phyloP scores from a whole-genome alignment of 2,329 filamentous ascomycete genomes.

The Fusarium chaquense region DNA sequence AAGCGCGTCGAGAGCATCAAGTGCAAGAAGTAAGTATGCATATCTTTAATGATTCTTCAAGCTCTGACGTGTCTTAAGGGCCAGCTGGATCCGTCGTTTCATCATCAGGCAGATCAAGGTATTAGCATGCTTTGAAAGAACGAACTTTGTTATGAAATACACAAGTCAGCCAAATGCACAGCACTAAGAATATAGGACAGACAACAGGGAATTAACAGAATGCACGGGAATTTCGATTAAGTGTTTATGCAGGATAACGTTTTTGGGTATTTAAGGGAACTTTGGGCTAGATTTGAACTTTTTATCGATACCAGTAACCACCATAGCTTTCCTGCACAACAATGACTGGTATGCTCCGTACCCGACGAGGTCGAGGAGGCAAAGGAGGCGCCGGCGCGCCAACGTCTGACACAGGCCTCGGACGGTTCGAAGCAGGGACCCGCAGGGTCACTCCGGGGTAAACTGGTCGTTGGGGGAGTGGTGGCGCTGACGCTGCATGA shows the following conservation, averaged over 20 bases:
- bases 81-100: constrained; percentile 34
- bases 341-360: constrained; percentile 48
- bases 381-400: constrained; percentile 42
- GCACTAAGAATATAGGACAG: background rate
- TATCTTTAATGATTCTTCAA: constrained; percentile 34
- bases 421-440: constrained; percentile 3
- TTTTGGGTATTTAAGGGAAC: constrained; percentile 32
- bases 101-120: constrained; percentile 37
- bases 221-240: constrained; percentile 31
- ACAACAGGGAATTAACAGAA: constrained; percentile 3
- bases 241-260: constrained; percentile 28
- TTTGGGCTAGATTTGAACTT: constrained; percentile 19
- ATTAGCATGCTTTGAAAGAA: constrained; percentile 2
- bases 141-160: background rate
- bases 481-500: constrained; percentile 17
- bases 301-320: constrained; percentile 43
- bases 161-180: constrained; percentile 19
- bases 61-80: constrained; percentile 49
- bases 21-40: constrained; percentile 48
- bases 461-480: constrained; percentile 34
- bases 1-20: constrained; percentile 38
- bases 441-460: constrained; percentile 24
- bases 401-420: constrained; percentile 42
- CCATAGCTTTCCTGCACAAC: constrained; percentile 46
- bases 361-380: constrained; percentile 46